Evolutionary conservation across 352 stramenopile species (phyloP), one percentile per base, ranked within the genome.

Genomic region (Phytopythium montanum): DNA sequence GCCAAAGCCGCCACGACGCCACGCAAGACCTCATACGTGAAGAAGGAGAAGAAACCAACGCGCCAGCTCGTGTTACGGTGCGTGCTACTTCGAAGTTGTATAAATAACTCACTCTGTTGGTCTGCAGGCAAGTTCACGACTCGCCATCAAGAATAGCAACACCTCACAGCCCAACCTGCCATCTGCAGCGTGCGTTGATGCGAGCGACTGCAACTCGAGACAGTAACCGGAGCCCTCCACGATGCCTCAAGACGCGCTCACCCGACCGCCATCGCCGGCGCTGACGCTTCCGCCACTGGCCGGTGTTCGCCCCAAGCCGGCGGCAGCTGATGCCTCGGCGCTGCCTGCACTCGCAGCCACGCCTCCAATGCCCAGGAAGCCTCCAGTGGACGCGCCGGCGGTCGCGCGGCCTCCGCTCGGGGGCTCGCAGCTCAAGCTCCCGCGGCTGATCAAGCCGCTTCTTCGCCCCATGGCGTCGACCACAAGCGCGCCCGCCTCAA

Each of bases 381-480:
- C 49, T 7, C 5, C 28, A 29, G n/a, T 19, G n/a, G 49, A 54
- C 49, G 2, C 44, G 13, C 9, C 42, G 21, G 18, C 33, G 5
- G 26, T 54, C 18, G 26, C 26, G 16, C 49, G 49, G n/a, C 49
- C 49, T 16, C 49, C 49, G 31, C 26, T 28, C 18, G 25, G 19
- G 2, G n/a, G 18, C 31, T 56, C 51, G n/a, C 25, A 59, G 23
- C 42, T 84, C 9, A 81, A 78, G 61, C 77, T 84, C 10, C 75
- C 72, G 52, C 58, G 61, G 21, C 62, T 81, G 10, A 51, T 67
- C 19, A 84, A 72, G 58, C 63, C 70, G 19, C 66, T 74, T 12
- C 28, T 54, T 1, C 49, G 49, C 23, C 49, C 49, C 12, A 19
- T 54, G 39, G 49, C 7, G 9, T 26, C 65, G 58, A 25, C 46